Conservation (phyloP, 306 rosid species). For the Vigna angularis region DNA sequence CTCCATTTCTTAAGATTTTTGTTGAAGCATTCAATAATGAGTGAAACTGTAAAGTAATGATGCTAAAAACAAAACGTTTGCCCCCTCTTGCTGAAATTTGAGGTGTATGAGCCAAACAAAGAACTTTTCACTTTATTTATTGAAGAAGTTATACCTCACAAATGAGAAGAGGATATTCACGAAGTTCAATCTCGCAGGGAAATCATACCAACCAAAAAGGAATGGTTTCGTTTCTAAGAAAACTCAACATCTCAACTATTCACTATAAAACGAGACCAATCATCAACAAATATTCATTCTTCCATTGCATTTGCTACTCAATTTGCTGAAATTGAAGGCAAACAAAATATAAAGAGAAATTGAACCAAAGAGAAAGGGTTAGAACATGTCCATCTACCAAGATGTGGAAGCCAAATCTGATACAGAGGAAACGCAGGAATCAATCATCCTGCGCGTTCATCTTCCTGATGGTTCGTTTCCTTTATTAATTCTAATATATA, state of each 20-base stretch:
- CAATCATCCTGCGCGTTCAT: slow-evolving; percentile 39
- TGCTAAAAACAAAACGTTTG: neutral
- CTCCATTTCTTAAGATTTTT: too few species aligned
- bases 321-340: neutral
- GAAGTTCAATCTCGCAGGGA: slow-evolving; percentile 19
- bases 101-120: slow-evolving; percentile 49
- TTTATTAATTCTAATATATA: neutral
- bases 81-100: slow-evolving; percentile 21
- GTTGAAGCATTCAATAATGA: too few species aligned
- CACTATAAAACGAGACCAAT: slow-evolving; percentile 35
- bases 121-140: slow-evolving; percentile 48
- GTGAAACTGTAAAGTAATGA: too few species aligned
- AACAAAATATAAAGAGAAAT: neutral
- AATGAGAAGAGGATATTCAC: slow-evolving; percentile 20
- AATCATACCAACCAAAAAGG: slow-evolving; percentile 41
- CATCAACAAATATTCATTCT: neutral
- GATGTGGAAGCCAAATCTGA: slow-evolving; percentile 38
- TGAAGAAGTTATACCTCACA: slow-evolving; percentile 50
- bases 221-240: slow-evolving; percentile 42
- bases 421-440: slow-evolving; percentile 26
- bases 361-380: neutral
- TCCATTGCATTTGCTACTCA: neutral
- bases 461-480: slow-evolving; percentile 47
- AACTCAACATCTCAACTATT: slow-evolving; percentile 37
- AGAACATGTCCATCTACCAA: slow-evolving; percentile 37